These are phyloP conservation scores for Orbilia javanica DNA, from an alignment of 2,329 filamentous ascomycete genomes.

Conservation along the genomic window DNA sequence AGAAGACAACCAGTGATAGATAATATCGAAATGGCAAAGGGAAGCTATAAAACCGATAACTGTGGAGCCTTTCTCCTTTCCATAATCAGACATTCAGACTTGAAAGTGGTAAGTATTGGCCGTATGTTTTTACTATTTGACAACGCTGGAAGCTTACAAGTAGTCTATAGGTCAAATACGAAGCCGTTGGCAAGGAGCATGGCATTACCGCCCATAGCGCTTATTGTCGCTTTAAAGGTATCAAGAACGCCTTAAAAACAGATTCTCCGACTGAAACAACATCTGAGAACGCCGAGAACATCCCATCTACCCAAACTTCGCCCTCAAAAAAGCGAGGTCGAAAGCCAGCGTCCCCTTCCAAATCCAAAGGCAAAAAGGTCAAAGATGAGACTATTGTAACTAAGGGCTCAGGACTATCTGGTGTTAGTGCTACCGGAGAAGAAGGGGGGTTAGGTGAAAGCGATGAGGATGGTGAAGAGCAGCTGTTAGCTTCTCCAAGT, in stretches of 20 bases:
- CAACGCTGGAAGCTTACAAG: not conserved
- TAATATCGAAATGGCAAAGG: slow-evolving; percentile 14
- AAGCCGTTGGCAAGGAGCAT: slow-evolving; percentile 46
- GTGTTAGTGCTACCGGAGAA: not conserved
- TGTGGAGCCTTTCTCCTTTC: slow-evolving; percentile 36
- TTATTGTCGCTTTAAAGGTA: slow-evolving; percentile 48
- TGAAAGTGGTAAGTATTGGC: slow-evolving; percentile 37
- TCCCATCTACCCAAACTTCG: not conserved
- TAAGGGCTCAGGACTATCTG: not conserved
- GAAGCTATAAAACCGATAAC: slow-evolving; percentile 16
- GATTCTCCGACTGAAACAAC: slow-evolving; percentile 2
- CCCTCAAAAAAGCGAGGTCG: slow-evolving; percentile 28
- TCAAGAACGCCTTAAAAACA: slow-evolving; percentile 49
- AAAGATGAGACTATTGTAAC: slow-evolving; percentile 8
- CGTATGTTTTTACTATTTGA: not conserved
- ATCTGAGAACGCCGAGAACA: slow-evolving; percentile 7
- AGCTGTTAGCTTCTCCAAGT: slow-evolving; percentile 2
- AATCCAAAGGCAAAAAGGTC: not conserved
- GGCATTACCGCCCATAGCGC: slow-evolving; percentile 49
- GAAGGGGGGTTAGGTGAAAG: no score
- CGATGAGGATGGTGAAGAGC: not conserved
- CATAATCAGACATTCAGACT: slow-evolving; percentile 50
- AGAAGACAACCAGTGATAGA: not conserved
- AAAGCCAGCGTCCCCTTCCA: slow-evolving; percentile 12
- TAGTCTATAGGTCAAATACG: slow-evolving; percentile 32